These are phyloP conservation scores for Vigna radiata DNA, from an alignment of 306 rosid genomes.

Conservation along the genomic window DNA sequence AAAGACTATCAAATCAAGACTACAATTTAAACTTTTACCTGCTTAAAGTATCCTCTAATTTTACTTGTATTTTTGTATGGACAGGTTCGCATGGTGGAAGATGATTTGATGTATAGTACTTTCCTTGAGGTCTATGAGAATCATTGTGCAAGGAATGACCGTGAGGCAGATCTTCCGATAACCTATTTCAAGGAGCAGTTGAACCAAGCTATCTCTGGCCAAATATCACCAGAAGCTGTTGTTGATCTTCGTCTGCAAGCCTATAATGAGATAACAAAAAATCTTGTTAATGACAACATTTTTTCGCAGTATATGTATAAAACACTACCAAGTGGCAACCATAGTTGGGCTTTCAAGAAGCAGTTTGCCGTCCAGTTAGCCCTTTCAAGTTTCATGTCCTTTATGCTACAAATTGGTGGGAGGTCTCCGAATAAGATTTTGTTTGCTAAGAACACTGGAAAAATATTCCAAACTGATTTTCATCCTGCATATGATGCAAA, in stretches of 20 bases:
- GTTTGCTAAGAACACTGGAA: constrained; percentile 97
- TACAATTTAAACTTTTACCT: background rate
- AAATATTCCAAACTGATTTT: constrained; percentile 96
- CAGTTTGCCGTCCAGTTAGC: constrained; percentile 99
- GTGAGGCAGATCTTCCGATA: constrained; percentile 96
- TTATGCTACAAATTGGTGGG: constrained; percentile 97
- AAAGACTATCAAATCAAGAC: background rate
- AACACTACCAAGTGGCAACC: constrained; percentile 86
- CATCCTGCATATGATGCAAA: constrained; percentile 96
- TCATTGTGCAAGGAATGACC: constrained; percentile 94
- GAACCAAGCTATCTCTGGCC: constrained; percentile 96
- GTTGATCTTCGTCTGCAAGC: constrained; percentile 95
- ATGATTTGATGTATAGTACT: constrained; percentile 98
- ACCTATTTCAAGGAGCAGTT: constrained; percentile 94
- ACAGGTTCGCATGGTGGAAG: constrained; percentile 99
- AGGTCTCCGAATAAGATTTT: constrained; percentile 98
- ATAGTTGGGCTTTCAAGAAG: constrained; percentile 98
- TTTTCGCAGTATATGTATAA: constrained; percentile 98
- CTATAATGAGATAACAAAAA: constrained; percentile 77
- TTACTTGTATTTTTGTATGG: constrained; percentile 35
- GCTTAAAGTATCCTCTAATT: constrained; percentile 34
- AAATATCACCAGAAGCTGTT: constrained; percentile 86
- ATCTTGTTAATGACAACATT: constrained; percentile 80
- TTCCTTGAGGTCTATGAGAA: constrained; percentile 99
- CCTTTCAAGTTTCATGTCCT: constrained; percentile 93